A percentile compares a stretch with the other conserved stretches of the same genome.
phyloP scores from a whole-genome alignment of 108 stramenopile species.

The Pseudonitzschia multistriata region DNA sequence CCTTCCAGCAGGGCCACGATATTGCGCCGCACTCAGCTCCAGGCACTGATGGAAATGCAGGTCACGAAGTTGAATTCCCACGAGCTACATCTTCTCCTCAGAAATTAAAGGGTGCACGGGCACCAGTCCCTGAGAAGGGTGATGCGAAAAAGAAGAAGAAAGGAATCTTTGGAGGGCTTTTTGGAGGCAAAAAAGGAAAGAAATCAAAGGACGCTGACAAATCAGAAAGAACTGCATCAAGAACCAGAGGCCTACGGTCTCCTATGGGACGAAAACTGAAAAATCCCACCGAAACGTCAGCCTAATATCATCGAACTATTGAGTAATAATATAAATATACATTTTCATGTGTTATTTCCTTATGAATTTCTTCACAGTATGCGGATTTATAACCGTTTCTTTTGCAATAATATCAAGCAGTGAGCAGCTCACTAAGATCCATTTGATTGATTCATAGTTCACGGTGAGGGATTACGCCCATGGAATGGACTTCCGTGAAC shows the following conservation, averaged over 20 bases:
- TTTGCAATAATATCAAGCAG: too few relatives aligned
- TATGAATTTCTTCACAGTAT: neutral
- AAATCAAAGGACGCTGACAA: conserved; percentile 37
- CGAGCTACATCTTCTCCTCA: conserved; percentile 18
- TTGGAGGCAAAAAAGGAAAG: conserved; percentile 67
- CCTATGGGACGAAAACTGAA: conserved; percentile 28
- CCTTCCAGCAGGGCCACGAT: conserved; percentile 15
- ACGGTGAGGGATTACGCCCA: too few relatives aligned
- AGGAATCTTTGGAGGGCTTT: conserved; percentile 67
- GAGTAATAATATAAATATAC: neutral
- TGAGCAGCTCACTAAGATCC: too few relatives aligned
- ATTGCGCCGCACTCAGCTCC: conserved; percentile 12
- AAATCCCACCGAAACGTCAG: conserved; percentile 21
- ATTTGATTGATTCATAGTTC: too few relatives aligned
- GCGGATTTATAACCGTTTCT: too few relatives aligned
- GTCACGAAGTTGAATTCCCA: conserved; percentile 16
- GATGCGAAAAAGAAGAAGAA: conserved; percentile 77
- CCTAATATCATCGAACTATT: conserved; percentile 7
- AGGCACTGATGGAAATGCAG: neutral
- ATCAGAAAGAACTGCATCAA: conserved; percentile 27
- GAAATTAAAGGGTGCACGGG: neutral
- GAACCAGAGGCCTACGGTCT: conserved; percentile 27
- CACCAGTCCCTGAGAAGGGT: conserved; percentile 13
- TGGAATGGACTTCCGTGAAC: too few relatives aligned
- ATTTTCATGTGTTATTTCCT: neutral